These are phyloP conservation scores for Picocystis salinarum DNA, from an alignment of 139 green algal species.

Conservation along the genomic window DNA sequence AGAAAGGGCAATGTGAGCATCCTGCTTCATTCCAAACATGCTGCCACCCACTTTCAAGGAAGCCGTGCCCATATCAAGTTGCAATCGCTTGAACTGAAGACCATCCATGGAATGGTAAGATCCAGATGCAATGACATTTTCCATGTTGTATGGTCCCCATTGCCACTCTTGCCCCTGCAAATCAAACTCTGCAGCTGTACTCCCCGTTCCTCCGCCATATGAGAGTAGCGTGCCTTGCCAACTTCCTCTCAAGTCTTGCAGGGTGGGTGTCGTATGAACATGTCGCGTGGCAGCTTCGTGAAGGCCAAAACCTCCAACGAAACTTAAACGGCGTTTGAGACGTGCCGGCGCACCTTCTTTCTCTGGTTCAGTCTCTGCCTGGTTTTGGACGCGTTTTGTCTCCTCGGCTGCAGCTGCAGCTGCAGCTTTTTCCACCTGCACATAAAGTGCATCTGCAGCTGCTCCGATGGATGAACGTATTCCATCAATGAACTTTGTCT, in stretches of 20 bases:
- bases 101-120: constrained; percentile 55
- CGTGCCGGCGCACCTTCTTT: no score
- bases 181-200: constrained; percentile 39
- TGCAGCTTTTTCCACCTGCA: background rate
- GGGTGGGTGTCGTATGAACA: no score
- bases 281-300: no score
- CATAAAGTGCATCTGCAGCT: constrained; percentile 11
- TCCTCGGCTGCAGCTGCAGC: constrained; percentile 5
- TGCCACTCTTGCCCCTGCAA: constrained; percentile 42
- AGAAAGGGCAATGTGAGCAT: constrained; percentile 36
- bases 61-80: constrained; percentile 8
- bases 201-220: constrained; percentile 36
- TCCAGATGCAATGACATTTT: constrained; percentile 30
- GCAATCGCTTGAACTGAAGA: constrained; percentile 40
- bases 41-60: constrained; percentile 21
- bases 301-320: no score
- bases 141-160: constrained; percentile 39
- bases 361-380: no score
- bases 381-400: no score
- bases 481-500: constrained; percentile 40
- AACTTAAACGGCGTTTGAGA: no score
- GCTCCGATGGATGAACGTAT: no score
- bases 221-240: constrained; percentile 55
- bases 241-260: constrained; percentile 47
- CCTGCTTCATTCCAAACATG: constrained; percentile 50